Evolutionary conservation across 768 basidiomycete species (phyloP), one percentile per base, ranked within the genome.

Genomic region (Heimioporus sp.): DNA sequence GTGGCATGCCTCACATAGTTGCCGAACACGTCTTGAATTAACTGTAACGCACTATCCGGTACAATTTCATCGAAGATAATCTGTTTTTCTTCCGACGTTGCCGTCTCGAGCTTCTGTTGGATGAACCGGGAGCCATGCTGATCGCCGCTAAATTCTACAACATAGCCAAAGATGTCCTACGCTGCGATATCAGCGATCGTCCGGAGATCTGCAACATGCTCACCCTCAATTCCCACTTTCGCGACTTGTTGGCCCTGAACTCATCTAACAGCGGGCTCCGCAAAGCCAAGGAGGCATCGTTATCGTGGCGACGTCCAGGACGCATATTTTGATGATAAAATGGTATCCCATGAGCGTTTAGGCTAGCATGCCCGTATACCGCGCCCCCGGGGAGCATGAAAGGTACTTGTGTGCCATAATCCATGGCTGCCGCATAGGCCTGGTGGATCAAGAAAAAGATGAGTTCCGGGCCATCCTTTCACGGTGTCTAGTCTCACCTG

Each of bases 101-200:
- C 87, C 2, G 72, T 74, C 65, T 90, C 86, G 38, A 98, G 76
- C 63, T 88, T 87, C 60, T 89, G 85, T 66, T 98, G 96, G 54
- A 99, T 94, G 69, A 98, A 93, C 10, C 96, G 84, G n/a, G 94
- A 97, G n/a, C 94, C 96, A 56, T 95, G 90, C 65, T 97, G 95
- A 69, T 98, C 96, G 13, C 83, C 82, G 52, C 90, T 87, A 67
- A 99, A 99, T 68, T 98, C 96, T 37, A 90, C 86, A 49, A 96
- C 69, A 66, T 89, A 81, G 9, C 91, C 91, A 41, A 79, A 77
- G 56, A 99, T 86, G 61, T 96, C 92, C 96, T 98, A 59, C 32
- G 11, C 17, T 44, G 45, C 20, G 6, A 43, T 16, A 49, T 64
- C 20, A 56, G 11, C 43, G 31, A 28, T 36, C 24, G 34, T 43